These are phyloP conservation scores for Neurospora sp. DNA, from an alignment of 495 filamentous ascomycete genomes.

Conservation along the genomic window DNA sequence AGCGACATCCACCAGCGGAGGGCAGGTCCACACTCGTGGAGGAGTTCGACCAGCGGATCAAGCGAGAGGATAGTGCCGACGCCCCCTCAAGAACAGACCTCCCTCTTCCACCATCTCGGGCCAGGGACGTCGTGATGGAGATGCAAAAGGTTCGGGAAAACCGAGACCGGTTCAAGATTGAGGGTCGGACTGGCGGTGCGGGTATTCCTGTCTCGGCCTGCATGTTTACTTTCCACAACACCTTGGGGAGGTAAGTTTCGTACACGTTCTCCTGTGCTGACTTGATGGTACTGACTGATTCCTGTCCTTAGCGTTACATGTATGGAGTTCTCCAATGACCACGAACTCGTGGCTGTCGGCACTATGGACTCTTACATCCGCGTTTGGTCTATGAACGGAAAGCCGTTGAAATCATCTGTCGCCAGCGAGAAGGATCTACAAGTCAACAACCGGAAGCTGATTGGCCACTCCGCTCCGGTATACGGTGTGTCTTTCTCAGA, in stretches of 20 bases:
- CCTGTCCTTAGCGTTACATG: slow-evolving; percentile 59
- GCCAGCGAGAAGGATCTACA: slow-evolving; percentile 29
- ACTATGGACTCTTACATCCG: slow-evolving; percentile 92
- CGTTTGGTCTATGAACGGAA: slow-evolving; percentile 80
- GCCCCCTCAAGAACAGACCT: slow-evolving; percentile 65
- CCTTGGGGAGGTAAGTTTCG: slow-evolving; percentile 63
- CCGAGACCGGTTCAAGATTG: slow-evolving; percentile 78
- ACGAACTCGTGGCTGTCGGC: slow-evolving; percentile 71
- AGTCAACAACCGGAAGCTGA: slow-evolving; percentile 61
- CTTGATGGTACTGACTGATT: slow-evolving; percentile 18
- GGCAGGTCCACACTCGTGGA: slow-evolving; percentile 60
- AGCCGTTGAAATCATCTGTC: slow-evolving; percentile 45
- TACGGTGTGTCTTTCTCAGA: slow-evolving; percentile 89
- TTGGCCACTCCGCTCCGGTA: slow-evolving; percentile 84
- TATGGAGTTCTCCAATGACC: slow-evolving; percentile 87
- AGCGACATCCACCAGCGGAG: slow-evolving; percentile 52
- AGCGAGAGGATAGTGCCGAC: slow-evolving; percentile 81
- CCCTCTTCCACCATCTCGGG: slow-evolving; percentile 74
- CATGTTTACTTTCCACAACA: slow-evolving; percentile 98
- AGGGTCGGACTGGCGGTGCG: slow-evolving; percentile 66
- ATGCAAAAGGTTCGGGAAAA: slow-evolving; percentile 92
- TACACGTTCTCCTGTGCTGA: not conserved
- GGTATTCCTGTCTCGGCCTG: slow-evolving; percentile 73
- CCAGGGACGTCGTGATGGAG: slow-evolving; percentile 84
- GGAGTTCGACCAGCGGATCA: slow-evolving; percentile 73